Percentiles rank a stretch among this genome's conserved stretches.
phyloP scores from a whole-genome alignment of 2,329 filamentous ascomycete species.

The Lanzia echinophila region DNA sequence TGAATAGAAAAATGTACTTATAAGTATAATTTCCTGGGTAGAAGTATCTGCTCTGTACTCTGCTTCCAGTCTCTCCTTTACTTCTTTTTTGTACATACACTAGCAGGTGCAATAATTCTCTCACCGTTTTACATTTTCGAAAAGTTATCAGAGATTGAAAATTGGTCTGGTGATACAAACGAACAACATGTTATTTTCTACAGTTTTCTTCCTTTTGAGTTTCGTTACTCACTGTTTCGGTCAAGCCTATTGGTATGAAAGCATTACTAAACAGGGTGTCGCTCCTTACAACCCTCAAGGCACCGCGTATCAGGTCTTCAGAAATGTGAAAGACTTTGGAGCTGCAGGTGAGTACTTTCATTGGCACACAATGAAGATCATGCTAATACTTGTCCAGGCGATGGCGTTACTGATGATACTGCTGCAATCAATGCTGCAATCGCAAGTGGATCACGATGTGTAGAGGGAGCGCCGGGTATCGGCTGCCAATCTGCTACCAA shows the following conservation, averaged over 20 bases:
- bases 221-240: slow-evolving; percentile 4
- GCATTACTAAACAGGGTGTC: slow-evolving; percentile 19
- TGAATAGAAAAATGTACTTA: neutral
- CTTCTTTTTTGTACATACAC: neutral
- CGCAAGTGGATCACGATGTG: slow-evolving; percentile 17
- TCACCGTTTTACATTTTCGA: too few species aligned
- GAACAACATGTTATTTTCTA: neutral
- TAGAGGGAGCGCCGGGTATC: slow-evolving; percentile 19
- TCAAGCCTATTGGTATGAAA: slow-evolving; percentile 21
- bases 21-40: neutral
- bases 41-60: neutral
- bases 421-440: slow-evolving; percentile 63
- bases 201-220: neutral
- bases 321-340: slow-evolving; percentile 20
- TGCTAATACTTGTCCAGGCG: slow-evolving; percentile 60
- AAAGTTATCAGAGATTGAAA: too few species aligned
- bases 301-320: slow-evolving; percentile 16
- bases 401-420: slow-evolving; percentile 70
- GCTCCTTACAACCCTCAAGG: slow-evolving; percentile 16
- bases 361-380: slow-evolving; percentile 38
- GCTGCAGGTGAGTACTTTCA: slow-evolving; percentile 11
- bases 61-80: neutral
- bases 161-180: too few species aligned
- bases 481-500: slow-evolving; percentile 40
- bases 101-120: too few species aligned